Conservation (phyloP, 148 eudicot species). For the Spergularia marina region DNA sequence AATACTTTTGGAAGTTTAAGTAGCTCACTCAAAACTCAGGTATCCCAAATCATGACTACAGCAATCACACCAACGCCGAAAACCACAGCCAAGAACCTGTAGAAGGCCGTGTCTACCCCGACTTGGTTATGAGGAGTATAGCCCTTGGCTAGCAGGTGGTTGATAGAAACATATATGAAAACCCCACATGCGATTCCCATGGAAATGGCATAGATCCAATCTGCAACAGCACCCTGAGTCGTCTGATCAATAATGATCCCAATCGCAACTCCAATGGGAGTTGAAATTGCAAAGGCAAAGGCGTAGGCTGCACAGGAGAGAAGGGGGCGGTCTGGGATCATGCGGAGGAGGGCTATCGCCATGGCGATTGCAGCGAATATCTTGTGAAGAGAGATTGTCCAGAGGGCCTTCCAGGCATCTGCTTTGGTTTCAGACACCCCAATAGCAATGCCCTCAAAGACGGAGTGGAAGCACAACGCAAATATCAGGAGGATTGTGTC, state of each 20-base stretch:
- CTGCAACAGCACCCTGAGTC: constrained; percentile 48
- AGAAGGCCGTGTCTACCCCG: constrained; percentile 36
- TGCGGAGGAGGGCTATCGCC: constrained; percentile 63
- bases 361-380: constrained; percentile 66
- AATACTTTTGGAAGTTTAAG: no score
- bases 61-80: constrained; percentile 61
- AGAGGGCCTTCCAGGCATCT: constrained; percentile 66
- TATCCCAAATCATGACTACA: constrained; percentile 75
- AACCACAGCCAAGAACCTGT: constrained; percentile 47
- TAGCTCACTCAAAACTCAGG: constrained; percentile 19
- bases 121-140: constrained; percentile 30
- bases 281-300: constrained; percentile 63
- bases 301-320: constrained; percentile 52
- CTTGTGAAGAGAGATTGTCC: constrained; percentile 67
- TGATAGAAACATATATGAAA: constrained; percentile 57
- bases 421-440: constrained; percentile 51
- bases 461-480: constrained; percentile 67
- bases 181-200: constrained; percentile 71
- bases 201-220: constrained; percentile 63
- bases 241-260: constrained; percentile 60
- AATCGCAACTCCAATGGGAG: constrained; percentile 59
- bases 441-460: constrained; percentile 67
- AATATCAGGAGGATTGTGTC: constrained; percentile 56
- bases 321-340: constrained; percentile 57
- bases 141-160: constrained; percentile 56